Conservation (phyloP, 2,329 filamentous ascomycete genomes). For the Neofusicoccum parvum region DNA sequence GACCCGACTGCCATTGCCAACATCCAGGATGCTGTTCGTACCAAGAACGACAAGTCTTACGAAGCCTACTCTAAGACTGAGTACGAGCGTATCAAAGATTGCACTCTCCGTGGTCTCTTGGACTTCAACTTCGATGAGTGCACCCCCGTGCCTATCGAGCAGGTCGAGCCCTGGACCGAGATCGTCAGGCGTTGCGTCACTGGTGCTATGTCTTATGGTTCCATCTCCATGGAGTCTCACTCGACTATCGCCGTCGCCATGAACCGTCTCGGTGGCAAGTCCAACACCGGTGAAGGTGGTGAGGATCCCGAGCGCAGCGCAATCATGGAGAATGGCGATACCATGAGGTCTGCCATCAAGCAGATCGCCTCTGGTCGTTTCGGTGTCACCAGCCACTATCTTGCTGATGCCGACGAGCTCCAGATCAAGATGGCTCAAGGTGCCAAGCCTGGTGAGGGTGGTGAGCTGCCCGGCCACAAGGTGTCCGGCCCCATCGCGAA, state of each 20-base stretch:
- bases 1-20: constrained; percentile 94
- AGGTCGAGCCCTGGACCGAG: constrained; percentile 97
- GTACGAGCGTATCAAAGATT: constrained; percentile 96
- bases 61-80: constrained; percentile 92
- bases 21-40: constrained; percentile 92
- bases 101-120: constrained; percentile 88
- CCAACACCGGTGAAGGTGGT: constrained; percentile 96
- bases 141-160: constrained; percentile 85
- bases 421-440: constrained; percentile 99
- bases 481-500: constrained; percentile 91
- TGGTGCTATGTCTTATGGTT: constrained; percentile 97
- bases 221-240: constrained; percentile 98
- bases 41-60: constrained; percentile 98
- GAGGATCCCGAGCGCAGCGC: constrained; percentile 91
- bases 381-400: constrained; percentile 91
- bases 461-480: constrained; percentile 95
- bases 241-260: constrained; percentile 94
- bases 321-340: constrained; percentile 86
- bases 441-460: constrained; percentile 95
- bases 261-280: constrained; percentile 95
- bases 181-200: constrained; percentile 96
- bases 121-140: constrained; percentile 95
- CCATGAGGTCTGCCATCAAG: constrained; percentile 96
- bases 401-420: constrained; percentile 91
- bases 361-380: constrained; percentile 96